Evolutionary conservation across 768 basidiomycete species (phyloP).

Genomic region (Favolaschia claudopus): DNA sequence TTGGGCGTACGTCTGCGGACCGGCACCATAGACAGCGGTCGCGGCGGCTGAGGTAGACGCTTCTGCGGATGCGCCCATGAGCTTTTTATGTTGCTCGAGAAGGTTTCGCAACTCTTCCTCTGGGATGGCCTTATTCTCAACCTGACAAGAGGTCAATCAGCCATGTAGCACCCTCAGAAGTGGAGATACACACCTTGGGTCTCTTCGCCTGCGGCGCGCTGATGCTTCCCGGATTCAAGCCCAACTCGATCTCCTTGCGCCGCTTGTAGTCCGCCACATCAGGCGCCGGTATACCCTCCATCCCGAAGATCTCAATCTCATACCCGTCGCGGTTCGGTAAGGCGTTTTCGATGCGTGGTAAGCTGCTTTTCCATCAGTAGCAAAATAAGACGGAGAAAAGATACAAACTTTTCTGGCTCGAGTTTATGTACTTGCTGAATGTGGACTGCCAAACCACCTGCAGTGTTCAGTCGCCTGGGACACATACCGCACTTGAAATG

Average conservation of each 20-base stretch:
- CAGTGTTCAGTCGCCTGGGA: slow-evolving; percentile 94
- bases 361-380: slow-evolving; percentile 42
- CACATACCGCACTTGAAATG: slow-evolving; percentile 99
- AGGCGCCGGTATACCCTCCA: slow-evolving; percentile 96
- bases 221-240: slow-evolving; percentile 82
- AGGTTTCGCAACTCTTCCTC: slow-evolving; percentile 88
- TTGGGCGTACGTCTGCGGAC: slow-evolving; percentile 73
- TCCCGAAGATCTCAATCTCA: slow-evolving; percentile 98
- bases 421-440: slow-evolving; percentile 99
- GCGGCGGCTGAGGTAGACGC: slow-evolving; percentile 48
- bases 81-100: slow-evolving; percentile 86
- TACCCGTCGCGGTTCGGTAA: slow-evolving; percentile 96
- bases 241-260: slow-evolving; percentile 93
- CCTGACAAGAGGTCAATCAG: slow-evolving; percentile 20
- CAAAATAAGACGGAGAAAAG: not conserved
- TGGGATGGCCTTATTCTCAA: slow-evolving; percentile 77
- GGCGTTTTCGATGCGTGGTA: slow-evolving; percentile 95
- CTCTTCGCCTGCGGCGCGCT: slow-evolving; percentile 84
- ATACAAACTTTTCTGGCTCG: slow-evolving; percentile 81
- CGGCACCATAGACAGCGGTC: slow-evolving; percentile 73
- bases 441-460: slow-evolving; percentile 96
- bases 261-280: slow-evolving; percentile 97
- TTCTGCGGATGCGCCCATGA: slow-evolving; percentile 76
- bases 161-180: too few relatives aligned
- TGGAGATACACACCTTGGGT: slow-evolving; percentile 52